Conservation (phyloP, 768 basidiomycete species). For the Russula lepida region DNA sequence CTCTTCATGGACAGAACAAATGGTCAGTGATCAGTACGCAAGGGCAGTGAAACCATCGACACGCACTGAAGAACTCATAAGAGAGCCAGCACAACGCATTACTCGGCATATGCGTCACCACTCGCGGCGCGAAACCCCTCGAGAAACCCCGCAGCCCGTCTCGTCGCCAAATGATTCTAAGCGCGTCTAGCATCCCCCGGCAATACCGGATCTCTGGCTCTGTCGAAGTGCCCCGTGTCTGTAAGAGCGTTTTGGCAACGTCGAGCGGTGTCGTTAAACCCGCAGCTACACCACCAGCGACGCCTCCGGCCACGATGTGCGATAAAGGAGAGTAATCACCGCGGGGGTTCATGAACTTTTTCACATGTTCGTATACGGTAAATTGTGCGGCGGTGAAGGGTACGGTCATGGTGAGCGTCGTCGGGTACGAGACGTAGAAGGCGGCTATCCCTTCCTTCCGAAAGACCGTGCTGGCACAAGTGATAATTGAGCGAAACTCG, state of each 20-base stretch:
- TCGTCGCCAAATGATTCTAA: conserved; percentile 77
- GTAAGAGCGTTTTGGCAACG: conserved; percentile 94
- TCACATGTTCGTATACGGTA: conserved; percentile 91
- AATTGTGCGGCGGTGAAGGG: conserved; percentile 99
- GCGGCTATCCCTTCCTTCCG: conserved; percentile 77
- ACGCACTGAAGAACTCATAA: conserved; percentile 96
- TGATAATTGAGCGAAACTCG: conserved; percentile 75
- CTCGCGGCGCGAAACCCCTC: conserved; percentile 82
- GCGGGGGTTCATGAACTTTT: conserved; percentile 75
- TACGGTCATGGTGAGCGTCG: conserved; percentile 91
- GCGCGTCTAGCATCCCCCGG: conserved; percentile 79
- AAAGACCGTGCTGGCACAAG: conserved; percentile 83
- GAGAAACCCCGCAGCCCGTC: conserved; percentile 82
- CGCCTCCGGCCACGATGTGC: conserved; percentile 85
- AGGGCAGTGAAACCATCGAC: conserved; percentile 21
- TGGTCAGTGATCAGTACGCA: background rate
- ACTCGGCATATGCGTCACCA: conserved; percentile 93
- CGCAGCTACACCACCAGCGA: conserved; percentile 90
- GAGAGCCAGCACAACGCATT: conserved; percentile 97
- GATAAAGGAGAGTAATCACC: conserved; percentile 87
- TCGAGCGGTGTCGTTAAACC: conserved; percentile 95
- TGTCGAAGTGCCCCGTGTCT: conserved; percentile 85
- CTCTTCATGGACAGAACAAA: conserved; percentile 5
- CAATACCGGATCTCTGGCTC: conserved; percentile 81
- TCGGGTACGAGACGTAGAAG: conserved; percentile 98